Base-by-base conservation (phyloP, 2,329 filamentous ascomycete species). In the Fusarium stilboides region DNA sequence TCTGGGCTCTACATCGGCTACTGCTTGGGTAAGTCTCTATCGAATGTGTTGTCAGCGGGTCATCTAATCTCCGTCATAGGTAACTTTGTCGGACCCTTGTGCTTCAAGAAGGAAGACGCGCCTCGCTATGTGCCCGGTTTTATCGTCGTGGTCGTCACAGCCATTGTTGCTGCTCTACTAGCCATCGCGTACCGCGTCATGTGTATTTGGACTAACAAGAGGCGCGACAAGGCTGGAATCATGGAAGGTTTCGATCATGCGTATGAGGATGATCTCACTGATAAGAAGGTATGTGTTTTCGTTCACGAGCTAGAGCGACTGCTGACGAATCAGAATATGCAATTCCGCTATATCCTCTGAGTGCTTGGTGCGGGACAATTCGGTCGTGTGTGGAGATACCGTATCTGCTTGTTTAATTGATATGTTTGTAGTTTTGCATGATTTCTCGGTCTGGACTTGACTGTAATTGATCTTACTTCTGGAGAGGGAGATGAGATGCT, bases 231-330 rank as follows among this genome's bases (percentile, higher is more conserved):
- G 46, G 68, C 79, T 3, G 82, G 82, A 4, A 79, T 77, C 12
- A 56, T 77, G n/a, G 84, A 87, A 72, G 83, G 78, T 2, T 87
- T 81, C 46, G 85, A 86, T 45, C 80, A 86, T 70, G 84, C 84
- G 1, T 86, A 84, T 58, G 82, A 86, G 51, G 84, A 87, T 71
- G 84, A 86, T 63, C 75, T 85, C 42, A 86, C 84, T 7, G 84
- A 86, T 68, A 79, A 73, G 47, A 79, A 72, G 65, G 69, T 63
- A 42, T 34, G 64, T 55, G 1, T 4, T 13, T 1, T 17, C 12
- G 12, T n/a, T 6, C 3, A 10, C 1, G 1, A 4, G 4, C 8
- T 1, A 1, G 24, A 5, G 4, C 10, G 4, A 17, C 12, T 45
- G 13, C 52, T 68, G 33, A 55, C 13, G 3, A 60, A 2, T 42